These are phyloP conservation scores for Lophiostoma macrostomum DNA, from an alignment of 495 filamentous ascomycete genomes.

Conservation along the genomic window DNA sequence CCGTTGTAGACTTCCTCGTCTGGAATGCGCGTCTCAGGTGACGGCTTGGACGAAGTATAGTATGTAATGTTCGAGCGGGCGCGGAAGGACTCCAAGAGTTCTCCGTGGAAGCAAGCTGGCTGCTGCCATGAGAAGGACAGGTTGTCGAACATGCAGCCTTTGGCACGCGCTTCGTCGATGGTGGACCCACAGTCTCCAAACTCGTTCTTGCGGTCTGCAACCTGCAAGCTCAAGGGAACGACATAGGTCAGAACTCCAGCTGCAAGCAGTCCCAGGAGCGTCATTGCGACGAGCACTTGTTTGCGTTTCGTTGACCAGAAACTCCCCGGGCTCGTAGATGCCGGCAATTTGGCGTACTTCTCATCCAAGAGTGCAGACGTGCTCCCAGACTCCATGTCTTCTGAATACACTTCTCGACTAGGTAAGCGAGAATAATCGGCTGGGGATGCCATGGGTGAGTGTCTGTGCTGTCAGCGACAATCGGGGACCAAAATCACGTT, in stretches of 20 bases:
- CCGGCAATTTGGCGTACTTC: too few species aligned
- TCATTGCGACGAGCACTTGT: neutral
- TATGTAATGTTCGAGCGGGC: neutral
- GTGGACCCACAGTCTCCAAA: slow-evolving; percentile 1
- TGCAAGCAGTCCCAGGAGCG: neutral
- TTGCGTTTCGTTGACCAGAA: neutral
- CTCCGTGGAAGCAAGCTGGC: neutral
- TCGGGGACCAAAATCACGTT: too few species aligned
- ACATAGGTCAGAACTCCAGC: neutral
- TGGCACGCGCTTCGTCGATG: neutral
- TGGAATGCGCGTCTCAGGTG: neutral
- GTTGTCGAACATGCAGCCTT: neutral
- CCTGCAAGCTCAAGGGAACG: neutral
- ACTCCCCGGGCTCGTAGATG: too few species aligned
- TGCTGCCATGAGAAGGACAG: neutral
- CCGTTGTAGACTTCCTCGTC: neutral
- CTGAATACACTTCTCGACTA: too few species aligned
- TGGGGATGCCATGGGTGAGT: neutral
- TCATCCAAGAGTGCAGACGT: too few species aligned
- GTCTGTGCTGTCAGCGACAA: too few species aligned
- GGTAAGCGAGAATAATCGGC: slow-evolving; percentile 1
- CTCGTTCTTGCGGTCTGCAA: neutral
- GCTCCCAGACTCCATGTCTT: too few species aligned
- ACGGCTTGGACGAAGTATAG: neutral
- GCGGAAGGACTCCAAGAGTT: neutral